Base-by-base conservation (phyloP, 2,329 filamentous ascomycete species). In the Venturia carpophila region DNA sequence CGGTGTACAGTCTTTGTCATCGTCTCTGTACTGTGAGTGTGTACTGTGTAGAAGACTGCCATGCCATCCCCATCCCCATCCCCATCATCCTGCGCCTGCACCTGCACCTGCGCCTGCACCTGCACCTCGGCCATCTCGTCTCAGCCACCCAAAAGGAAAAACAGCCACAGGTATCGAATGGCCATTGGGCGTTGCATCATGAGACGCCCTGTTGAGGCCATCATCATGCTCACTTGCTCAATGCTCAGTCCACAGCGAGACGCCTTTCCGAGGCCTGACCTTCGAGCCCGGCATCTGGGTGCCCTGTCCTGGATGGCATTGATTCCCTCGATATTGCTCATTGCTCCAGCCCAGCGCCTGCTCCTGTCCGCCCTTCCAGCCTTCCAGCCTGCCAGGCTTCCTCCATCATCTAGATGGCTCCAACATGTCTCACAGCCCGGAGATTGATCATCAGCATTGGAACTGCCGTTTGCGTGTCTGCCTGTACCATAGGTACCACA, bases 131-230 rank as follows among this genome's bases (percentile, higher is more conserved):
- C n/a, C n/a, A n/a, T n/a, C n/a, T 17, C 19, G 19, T 27, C 13
- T 21, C 13, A 55, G 49, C 52, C 52, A 58, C 27, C 19, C 52
- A 17, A n/a, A 58, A 58, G n/a, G 27, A 15, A 58, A 37, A 58
- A 37, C 52, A 37, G 52, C 52, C 17, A 58, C 52, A n/a, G 49
- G 10, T 17, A 34, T 34, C 27, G 30, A 9, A n/a, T 58, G 37
- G 37, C n/a, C 30, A 58, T 58, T 58, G 52, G 52, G 52, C 52
- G 52, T 37, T n/a, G 52, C 15, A n/a, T n/a, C 30, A 37, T 5
- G 27, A 10, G 24, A 27, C 30, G 30, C 30, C 30, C 30, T 34
- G 6, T 6, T 34, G 30, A 34, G 30, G 30, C 30, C 30, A 34
- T 34, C 30, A 6, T 34, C 30, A 34, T 34, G 30, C 30, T 34